phyloP scores from a whole-genome alignment of 176 grass and related monocot genomes.

The sorghum (Sorghum bicolor) region DNA sequence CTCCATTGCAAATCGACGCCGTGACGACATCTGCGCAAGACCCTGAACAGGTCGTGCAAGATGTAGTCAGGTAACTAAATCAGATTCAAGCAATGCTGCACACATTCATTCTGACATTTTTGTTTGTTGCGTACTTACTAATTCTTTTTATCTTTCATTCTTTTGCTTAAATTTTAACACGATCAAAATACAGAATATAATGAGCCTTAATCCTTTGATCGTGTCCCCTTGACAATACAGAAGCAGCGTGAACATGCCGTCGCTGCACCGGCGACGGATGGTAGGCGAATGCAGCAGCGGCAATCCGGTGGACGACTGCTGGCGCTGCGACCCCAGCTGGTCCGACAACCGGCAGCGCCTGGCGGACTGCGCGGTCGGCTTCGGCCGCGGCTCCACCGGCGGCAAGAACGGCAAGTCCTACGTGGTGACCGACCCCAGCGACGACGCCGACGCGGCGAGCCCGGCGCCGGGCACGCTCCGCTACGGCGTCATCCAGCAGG shows the following conservation, averaged over 20 bases:
- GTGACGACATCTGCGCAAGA: not conserved
- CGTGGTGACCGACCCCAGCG: slow-evolving; percentile 39
- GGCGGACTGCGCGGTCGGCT: slow-evolving; percentile 44
- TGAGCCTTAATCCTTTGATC: not conserved
- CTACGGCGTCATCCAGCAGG: slow-evolving; percentile 35
- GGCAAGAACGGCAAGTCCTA: slow-evolving; percentile 36
- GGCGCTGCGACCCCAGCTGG: slow-evolving; percentile 48
- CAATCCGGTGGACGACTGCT: slow-evolving; percentile 59
- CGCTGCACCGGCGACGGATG: not conserved
- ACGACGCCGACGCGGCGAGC: slow-evolving; percentile 4
- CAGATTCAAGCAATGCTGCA: too few relatives aligned
- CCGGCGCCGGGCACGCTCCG: slow-evolving; percentile 40
- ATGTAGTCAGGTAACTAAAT: slow-evolving; percentile 6
- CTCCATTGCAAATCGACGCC: not conserved
- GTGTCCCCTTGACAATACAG: not conserved
- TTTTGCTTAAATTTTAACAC: too few relatives aligned
- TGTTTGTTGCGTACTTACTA: not conserved
- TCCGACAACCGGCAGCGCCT: slow-evolving; percentile 36
- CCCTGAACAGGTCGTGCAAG: not conserved
- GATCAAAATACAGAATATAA: too few relatives aligned
- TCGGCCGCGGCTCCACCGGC: slow-evolving; percentile 35
- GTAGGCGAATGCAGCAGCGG: slow-evolving; percentile 31
- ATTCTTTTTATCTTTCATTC: too few relatives aligned
- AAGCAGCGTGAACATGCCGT: not conserved
- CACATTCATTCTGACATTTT: too few relatives aligned